These are phyloP conservation scores for Ceratobasidium sp. DNA, from an alignment of 1,284 basidiomycete genomes.

Conservation along the genomic window DNA sequence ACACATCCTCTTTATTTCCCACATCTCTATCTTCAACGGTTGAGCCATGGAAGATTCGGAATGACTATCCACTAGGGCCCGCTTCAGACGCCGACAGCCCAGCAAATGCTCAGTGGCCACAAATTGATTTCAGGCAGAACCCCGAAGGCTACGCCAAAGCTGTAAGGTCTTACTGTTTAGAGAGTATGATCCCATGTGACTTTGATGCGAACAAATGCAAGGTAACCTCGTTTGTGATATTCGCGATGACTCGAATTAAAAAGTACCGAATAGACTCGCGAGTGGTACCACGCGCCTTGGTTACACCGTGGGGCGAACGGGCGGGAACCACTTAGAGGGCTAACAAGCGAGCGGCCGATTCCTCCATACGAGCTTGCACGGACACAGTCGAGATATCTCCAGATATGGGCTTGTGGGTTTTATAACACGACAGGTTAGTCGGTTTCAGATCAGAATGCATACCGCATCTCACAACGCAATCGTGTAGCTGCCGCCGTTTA, in stretches of 20 bases:
- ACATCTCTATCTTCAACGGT: background rate
- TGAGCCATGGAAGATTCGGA: conserved; percentile 10
- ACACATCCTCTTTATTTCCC: conserved; percentile 11
- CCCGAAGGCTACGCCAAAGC: conserved; percentile 26
- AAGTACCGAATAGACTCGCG: conserved; percentile 18
- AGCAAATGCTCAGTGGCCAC: conserved; percentile 4
- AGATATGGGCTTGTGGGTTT: conserved; percentile 45
- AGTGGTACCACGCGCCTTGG: conserved; percentile 45
- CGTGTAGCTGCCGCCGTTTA: conserved; percentile 37
- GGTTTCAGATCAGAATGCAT: background rate
- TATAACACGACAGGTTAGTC: conserved; percentile 37
- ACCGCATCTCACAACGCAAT: background rate
- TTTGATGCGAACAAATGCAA: conserved; percentile 14
- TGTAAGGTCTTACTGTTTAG: conserved; percentile 10
- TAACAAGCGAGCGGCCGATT: conserved; percentile 39
- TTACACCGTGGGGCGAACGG: conserved; percentile 34
- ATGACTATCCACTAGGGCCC: background rate
- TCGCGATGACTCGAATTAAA: background rate
- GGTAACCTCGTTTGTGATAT: background rate
- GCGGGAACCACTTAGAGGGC: conserved; percentile 26
- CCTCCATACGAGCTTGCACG: conserved; percentile 34
- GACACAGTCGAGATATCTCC: conserved; percentile 23
- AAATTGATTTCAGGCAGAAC: conserved; percentile 8
- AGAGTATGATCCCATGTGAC: conserved; percentile 7
- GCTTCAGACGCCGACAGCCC: conserved; percentile 4